Conservation (phyloP, 345 rosid genomes). For the Dipteronia dyeriana region DNA sequence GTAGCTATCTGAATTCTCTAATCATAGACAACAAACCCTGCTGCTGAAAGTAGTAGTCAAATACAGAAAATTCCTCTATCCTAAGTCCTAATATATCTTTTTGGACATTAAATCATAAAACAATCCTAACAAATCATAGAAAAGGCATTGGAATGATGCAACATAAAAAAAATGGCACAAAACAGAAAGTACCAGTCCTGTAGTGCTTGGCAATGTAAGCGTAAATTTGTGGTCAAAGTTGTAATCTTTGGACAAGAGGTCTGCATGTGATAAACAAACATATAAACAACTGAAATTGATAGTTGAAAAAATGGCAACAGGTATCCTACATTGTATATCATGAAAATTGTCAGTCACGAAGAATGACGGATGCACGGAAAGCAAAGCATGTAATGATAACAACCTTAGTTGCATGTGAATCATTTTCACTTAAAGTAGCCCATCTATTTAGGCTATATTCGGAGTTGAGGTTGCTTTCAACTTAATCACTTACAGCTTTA, state of each 20-base stretch:
- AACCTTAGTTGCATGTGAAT: not conserved
- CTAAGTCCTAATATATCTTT: not conserved
- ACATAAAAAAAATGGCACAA: not conserved
- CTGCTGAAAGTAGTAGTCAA: not conserved
- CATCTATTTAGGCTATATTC: not conserved
- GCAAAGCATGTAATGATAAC: not conserved
- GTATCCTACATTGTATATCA: not conserved
- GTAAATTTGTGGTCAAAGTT: slow-evolving; percentile 75
- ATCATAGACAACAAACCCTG: not conserved
- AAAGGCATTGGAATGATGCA: not conserved
- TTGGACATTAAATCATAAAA: not conserved
- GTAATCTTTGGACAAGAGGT: slow-evolving; percentile 72
- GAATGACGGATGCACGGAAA: not conserved
- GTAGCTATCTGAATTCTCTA: not conserved
- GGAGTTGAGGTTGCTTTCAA: too few relatives aligned
- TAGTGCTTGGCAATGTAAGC: slow-evolving; percentile 50
- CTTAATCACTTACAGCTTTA: too few relatives aligned
- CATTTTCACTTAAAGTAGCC: not conserved
- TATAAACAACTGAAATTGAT: slow-evolving; percentile 11
- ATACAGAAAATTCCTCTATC: not conserved
- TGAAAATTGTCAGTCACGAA: not conserved
- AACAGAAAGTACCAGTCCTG: slow-evolving; percentile 58
- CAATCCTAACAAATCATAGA: not conserved
- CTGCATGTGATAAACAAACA: slow-evolving; percentile 42
- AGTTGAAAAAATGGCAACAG: not conserved